A percentile compares a stretch with the other conserved stretches of the same genome.
These are phyloP conservation scores for Schoenoplectus triqueter DNA, from an alignment of 202 grass and related monocot species.

Conservation along the genomic window DNA sequence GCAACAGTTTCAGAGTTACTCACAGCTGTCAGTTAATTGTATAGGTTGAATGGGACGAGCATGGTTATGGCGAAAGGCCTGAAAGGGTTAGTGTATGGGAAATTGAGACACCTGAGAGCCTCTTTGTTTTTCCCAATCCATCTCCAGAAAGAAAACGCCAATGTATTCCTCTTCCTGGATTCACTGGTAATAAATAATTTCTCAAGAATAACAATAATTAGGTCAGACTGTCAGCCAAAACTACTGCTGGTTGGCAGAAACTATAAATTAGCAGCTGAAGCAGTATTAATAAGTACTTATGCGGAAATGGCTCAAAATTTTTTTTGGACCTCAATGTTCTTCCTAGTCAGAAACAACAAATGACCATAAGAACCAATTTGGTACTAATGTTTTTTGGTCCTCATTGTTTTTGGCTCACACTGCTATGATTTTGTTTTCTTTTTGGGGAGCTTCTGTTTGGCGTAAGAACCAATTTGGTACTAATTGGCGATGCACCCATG, in stretches of 20 bases:
- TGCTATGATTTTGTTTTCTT: background rate
- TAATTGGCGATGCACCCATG: background rate
- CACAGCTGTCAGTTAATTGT: conserved; percentile 17
- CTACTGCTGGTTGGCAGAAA: background rate
- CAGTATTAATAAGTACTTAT: background rate
- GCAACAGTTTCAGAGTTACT: conserved; percentile 16
- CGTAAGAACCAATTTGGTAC: conserved; percentile 12
- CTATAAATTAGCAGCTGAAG: background rate
- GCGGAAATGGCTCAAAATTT: no score
- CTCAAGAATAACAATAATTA: background rate
- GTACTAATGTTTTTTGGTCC: no score
- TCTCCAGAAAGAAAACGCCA: conserved; percentile 72
- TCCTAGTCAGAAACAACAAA: no score
- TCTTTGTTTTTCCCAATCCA: conserved; percentile 67
- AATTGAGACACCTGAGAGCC: conserved; percentile 82
- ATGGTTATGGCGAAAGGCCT: conserved; percentile 87
- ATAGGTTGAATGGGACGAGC: conserved; percentile 98
- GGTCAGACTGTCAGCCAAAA: background rate
- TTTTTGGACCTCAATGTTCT: no score
- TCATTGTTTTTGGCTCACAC: no score
- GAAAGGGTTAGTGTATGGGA: conserved; percentile 93
- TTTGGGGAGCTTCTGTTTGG: background rate
- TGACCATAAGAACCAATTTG: no score
- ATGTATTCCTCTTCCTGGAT: conserved; percentile 73
- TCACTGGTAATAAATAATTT: conserved; percentile 44